Conservation (phyloP, 139 green algal genomes). For the Coelastrella sp. region DNA sequence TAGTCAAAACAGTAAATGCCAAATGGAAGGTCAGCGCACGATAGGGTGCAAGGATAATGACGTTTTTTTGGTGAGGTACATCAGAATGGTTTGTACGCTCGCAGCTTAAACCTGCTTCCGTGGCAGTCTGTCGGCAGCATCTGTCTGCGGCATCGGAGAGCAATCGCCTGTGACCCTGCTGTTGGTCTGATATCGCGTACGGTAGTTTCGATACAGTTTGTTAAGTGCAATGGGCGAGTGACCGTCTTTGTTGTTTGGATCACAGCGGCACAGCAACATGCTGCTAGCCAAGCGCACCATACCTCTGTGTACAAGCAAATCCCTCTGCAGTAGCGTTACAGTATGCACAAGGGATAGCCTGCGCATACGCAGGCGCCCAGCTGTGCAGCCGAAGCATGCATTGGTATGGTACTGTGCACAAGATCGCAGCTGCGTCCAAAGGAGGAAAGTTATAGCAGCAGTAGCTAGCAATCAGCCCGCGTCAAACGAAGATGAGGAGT, state of each 20-base stretch:
- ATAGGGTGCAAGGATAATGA: neutral
- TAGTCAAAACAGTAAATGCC: neutral
- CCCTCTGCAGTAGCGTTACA: neutral
- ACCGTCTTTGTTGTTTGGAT: no score
- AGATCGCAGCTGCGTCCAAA: neutral
- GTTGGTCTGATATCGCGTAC: neutral
- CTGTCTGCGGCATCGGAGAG: neutral
- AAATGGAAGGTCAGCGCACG: no score
- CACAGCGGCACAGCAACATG: neutral
- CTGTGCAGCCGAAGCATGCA: neutral
- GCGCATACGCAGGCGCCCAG: neutral
- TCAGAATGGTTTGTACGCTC: neutral
- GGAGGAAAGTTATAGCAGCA: neutral
- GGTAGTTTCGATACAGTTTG: neutral
- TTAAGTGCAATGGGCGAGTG: no score
- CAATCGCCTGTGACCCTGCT: neutral
- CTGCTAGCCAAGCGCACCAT: neutral
- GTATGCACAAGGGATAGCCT: neutral
- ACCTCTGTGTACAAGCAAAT: neutral
- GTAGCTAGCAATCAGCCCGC: neutral
- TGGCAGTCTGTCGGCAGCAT: neutral
- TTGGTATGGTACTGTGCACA: neutral
- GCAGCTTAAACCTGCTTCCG: neutral
- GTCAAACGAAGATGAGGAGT: constrained; percentile 8
- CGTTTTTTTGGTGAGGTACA: neutral